Evolutionary conservation across 2,329 filamentous ascomycete genomes (phyloP), one percentile per base, ranked within the genome.

Genomic region (Colletotrichum siamense): DNA sequence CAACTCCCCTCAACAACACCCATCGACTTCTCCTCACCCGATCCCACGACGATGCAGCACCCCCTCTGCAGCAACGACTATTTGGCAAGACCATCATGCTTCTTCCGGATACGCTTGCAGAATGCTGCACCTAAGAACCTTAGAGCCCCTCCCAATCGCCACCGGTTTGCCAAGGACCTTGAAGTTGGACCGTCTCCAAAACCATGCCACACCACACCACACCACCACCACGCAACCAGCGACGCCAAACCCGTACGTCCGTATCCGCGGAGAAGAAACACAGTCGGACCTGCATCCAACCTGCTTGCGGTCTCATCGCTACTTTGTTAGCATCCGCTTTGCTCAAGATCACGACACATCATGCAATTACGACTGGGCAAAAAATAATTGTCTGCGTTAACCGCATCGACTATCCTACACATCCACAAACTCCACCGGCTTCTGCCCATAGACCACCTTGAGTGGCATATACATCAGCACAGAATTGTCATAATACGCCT

Each of bases 371-470:
- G 44, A 2, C 44, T 49, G 44, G 6, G 44, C 44, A 12, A 22
- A 13, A 13, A 22, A 12, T 6, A 49, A 22, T 32, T 34, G 12
- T 34, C 28, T 32, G 66, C 66, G 39, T 32, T 22, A 28, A 59
- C 28, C 30, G 18, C 66, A 52, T 26, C 26, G n/a, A 34, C 66
- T 24, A 69, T 22, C 49, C 44, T 34, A 26, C 24, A 24, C 44
- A 22, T 22, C 44, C 18, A 49, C 44, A 49, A 22, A 49, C 28
- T 32, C 57, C 16, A 61, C 12, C 26, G 57, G 88, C 80, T 88
- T 91, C 81, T 91, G 90, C 18, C 86, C 90, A 78, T 89, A 91
- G 15, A 91, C 84, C 68, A 91, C 85, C 79, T 90, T 87, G 78
- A 91, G 84, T 10, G 89, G 89, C 90, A 92, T 91, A 77, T 90